A percentile compares a stretch with the other conserved stretches of the same genome.
Conservation (phyloP, 805 yeast species). For the Suhomyces emberorum region DNA sequence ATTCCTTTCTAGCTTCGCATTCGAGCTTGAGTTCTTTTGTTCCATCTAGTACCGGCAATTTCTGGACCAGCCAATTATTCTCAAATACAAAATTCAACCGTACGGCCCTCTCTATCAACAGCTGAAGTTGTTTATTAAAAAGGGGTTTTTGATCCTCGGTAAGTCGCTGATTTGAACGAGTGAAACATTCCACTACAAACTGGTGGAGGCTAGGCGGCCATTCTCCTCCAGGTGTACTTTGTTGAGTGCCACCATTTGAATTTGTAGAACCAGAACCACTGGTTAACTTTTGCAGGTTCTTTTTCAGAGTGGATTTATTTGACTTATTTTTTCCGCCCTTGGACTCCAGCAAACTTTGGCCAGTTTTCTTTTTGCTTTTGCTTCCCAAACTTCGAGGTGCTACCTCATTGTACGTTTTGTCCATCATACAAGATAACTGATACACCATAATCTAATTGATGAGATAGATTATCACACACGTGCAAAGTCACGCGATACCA, state of each 20-base stretch:
- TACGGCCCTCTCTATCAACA: constrained; percentile 48
- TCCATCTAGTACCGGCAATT: constrained; percentile 44
- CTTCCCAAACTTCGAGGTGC: constrained; percentile 11
- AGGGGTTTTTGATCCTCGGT: constrained; percentile 30
- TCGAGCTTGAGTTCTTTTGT: constrained; percentile 11
- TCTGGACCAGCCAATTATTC: constrained; percentile 54
- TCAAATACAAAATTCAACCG: constrained; percentile 39
- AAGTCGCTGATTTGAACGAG: constrained; percentile 30
- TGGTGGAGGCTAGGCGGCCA: constrained; percentile 58
- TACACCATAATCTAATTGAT: not conserved
- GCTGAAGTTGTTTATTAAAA: constrained; percentile 50
- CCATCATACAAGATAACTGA: not conserved
- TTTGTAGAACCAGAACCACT: not conserved
- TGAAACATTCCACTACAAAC: constrained; percentile 50
- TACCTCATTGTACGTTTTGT: constrained; percentile 23
- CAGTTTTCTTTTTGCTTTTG: not conserved
- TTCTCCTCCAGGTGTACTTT: constrained; percentile 2
- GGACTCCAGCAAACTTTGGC: not conserved
- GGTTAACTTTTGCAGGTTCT: not conserved
- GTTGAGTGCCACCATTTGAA: too few species aligned
- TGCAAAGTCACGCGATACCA: too few species aligned
- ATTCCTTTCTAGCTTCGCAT: constrained; percentile 5
- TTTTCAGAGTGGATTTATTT: too few species aligned
- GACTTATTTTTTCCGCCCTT: too few species aligned
- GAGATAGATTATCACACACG: not conserved